phyloP scores from a whole-genome alignment of 2,329 filamentous ascomycete genomes.

The Exophiala lecanii-corni region DNA sequence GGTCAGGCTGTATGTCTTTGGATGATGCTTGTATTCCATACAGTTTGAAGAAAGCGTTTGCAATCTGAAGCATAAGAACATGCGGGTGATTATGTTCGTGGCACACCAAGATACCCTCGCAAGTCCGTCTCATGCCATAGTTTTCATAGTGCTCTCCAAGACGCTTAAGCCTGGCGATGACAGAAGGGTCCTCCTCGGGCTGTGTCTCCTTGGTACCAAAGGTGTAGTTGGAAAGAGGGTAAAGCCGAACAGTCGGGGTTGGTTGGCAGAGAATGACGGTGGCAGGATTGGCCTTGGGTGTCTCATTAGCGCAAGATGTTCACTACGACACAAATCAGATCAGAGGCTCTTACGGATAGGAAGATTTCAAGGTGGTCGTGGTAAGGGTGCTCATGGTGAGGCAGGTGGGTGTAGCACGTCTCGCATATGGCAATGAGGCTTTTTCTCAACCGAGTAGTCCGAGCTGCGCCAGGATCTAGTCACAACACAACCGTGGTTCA shows the following conservation, averaged over 20 bases:
- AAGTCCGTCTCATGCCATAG: conserved; percentile 95
- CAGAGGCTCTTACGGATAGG: conserved; percentile 17
- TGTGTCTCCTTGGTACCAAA: conserved; percentile 98
- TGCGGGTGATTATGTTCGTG: conserved; percentile 99
- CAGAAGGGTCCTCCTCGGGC: conserved; percentile 94
- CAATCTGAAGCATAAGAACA: conserved; percentile 98
- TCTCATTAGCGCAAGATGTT: too few relatives aligned
- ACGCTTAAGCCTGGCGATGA: conserved; percentile 84
- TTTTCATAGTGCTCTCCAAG: conserved; percentile 91
- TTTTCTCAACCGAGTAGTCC: too few relatives aligned
- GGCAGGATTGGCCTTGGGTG: conserved; percentile 70
- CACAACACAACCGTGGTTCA: too few relatives aligned
- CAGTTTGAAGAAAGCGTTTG: conserved; percentile 98
- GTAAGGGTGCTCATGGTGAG: conserved; percentile 80
- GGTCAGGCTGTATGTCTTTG: conserved; percentile 1
- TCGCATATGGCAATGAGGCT: too few relatives aligned
- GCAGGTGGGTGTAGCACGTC: too few relatives aligned
- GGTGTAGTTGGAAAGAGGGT: conserved; percentile 96
- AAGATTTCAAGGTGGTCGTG: conserved; percentile 69
- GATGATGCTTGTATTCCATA: conserved; percentile 35
- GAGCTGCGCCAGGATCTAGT: too few relatives aligned
- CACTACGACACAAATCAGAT: too few relatives aligned
- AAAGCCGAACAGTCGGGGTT: conserved; percentile 88
- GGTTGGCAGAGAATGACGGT: conserved; percentile 79
- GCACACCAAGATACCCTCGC: conserved; percentile 94